These are phyloP conservation scores for Rubia balearica DNA, from an alignment of 305 asterid genomes.

Conservation along the genomic window DNA sequence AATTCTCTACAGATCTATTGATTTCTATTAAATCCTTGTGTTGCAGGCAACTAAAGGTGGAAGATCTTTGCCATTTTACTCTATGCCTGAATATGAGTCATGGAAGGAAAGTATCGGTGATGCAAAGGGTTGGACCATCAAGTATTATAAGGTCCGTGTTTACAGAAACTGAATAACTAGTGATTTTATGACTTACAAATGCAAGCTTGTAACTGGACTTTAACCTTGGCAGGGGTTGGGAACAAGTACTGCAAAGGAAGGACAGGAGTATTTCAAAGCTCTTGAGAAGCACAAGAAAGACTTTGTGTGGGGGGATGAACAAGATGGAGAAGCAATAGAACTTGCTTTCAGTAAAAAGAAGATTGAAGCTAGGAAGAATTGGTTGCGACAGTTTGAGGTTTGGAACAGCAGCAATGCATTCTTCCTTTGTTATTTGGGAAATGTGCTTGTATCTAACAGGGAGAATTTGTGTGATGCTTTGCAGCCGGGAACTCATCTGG, in stretches of 20 bases:
- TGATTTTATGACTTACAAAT: neutral
- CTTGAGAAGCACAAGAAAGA: slow-evolving; percentile 82
- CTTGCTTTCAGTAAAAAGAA: slow-evolving; percentile 97
- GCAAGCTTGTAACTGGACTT: neutral
- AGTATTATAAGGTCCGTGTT: slow-evolving; percentile 82
- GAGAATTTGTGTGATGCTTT: slow-evolving; percentile 11
- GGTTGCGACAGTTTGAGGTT: slow-evolving; percentile 96
- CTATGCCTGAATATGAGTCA: slow-evolving; percentile 90
- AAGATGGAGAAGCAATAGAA: slow-evolving; percentile 93
- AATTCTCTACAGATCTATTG: neutral
- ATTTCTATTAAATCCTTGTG: slow-evolving; percentile 9
- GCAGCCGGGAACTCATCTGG: slow-evolving; percentile 94
- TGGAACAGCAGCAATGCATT: slow-evolving; percentile 2
- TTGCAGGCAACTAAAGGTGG: slow-evolving; percentile 62
- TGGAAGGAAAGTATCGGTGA: slow-evolving; percentile 64
- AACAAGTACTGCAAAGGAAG: slow-evolving; percentile 89
- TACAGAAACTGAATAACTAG: neutral
- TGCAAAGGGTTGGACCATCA: slow-evolving; percentile 76
- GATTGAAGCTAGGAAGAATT: slow-evolving; percentile 87
- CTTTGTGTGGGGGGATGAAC: slow-evolving; percentile 65
- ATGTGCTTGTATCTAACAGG: neutral
- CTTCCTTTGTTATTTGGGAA: neutral
- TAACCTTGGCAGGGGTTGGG: slow-evolving; percentile 78
- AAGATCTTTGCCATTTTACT: slow-evolving; percentile 52
- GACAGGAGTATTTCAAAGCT: slow-evolving; percentile 76